A percentile compares a stretch with the other conserved stretches of the same genome.
phyloP scores from a whole-genome alignment of 1,284 basidiomycete genomes.

The Boletellus deceptivus region DNA sequence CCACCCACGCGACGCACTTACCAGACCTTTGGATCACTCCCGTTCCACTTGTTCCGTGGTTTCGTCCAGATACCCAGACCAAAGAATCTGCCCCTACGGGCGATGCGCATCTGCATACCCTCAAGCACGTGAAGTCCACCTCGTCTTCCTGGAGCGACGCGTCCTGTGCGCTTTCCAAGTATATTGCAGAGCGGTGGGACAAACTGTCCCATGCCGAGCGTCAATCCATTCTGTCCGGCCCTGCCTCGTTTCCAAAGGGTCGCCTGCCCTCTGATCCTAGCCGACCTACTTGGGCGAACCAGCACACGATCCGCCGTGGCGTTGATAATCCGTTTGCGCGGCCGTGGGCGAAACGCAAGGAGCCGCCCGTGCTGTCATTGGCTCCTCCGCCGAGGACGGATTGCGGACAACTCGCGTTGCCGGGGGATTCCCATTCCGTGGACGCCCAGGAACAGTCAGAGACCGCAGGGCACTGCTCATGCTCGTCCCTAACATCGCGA shows the following conservation, averaged over 20 bases:
- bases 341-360: slow-evolving; percentile 9
- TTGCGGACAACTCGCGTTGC: slow-evolving; percentile 4
- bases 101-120: slow-evolving; percentile 5
- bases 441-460: slow-evolving; percentile 1
- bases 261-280: slow-evolving; percentile 21
- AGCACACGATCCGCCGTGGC: slow-evolving; percentile 46
- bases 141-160: slow-evolving; percentile 10
- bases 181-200: slow-evolving; percentile 33
- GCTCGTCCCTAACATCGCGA: slow-evolving; percentile 3
- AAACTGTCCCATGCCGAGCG: slow-evolving; percentile 22
- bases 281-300: slow-evolving; percentile 48
- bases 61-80: slow-evolving; percentile 26
- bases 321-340: slow-evolving; percentile 43
- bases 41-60: slow-evolving; percentile 59
- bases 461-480: background rate
- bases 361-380: slow-evolving; percentile 1
- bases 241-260: slow-evolving; percentile 17
- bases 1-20: slow-evolving; percentile 41
- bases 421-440: slow-evolving; percentile 3
- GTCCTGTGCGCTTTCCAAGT: slow-evolving; percentile 28
- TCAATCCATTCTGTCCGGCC: slow-evolving; percentile 15
- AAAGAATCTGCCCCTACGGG: slow-evolving; percentile 1
- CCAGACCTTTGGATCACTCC: slow-evolving; percentile 51
- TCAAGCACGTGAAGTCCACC: slow-evolving; percentile 9
- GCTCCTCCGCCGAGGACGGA: slow-evolving; percentile 20